Percentiles rank a stretch among this genome's conserved stretches.
Evolutionary conservation across 1,284 basidiomycete genomes (phyloP).

Genomic region (Rhodofomes roseus): DNA sequence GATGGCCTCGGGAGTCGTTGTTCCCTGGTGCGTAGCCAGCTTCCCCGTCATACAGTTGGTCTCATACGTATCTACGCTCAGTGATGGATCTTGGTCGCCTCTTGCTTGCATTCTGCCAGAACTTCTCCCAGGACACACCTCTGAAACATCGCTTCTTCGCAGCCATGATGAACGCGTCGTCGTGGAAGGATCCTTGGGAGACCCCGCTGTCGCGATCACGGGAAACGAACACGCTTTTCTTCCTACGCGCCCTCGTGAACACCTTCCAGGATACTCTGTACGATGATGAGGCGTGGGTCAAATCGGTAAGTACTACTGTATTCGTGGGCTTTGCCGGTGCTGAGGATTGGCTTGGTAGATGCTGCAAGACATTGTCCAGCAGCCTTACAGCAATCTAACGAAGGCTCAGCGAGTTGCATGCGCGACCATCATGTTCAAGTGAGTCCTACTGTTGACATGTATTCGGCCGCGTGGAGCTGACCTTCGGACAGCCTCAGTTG

Average conservation of each 20-base stretch:
- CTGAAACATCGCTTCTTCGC: conserved; percentile 54
- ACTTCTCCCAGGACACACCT: conserved; percentile 42
- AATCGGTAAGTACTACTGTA: conserved; percentile 36
- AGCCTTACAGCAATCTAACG: conserved; percentile 51
- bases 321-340: neutral
- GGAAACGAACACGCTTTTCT: conserved; percentile 86
- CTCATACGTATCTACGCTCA: conserved; percentile 27
- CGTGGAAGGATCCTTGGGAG: conserved; percentile 59
- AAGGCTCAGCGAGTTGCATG: conserved; percentile 73
- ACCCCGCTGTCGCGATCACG: conserved; percentile 60
- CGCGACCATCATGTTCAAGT: conserved; percentile 84
- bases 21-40: conserved; percentile 68
- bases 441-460: conserved; percentile 20
- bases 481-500: conserved; percentile 55
- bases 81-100: conserved; percentile 88
- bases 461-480: conserved; percentile 1
- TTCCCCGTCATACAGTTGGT: neutral
- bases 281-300: conserved; percentile 46
- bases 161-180: conserved; percentile 64
- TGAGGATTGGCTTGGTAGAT: conserved; percentile 39
- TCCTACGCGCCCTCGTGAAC: conserved; percentile 82
- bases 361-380: conserved; percentile 46
- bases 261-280: conserved; percentile 55
- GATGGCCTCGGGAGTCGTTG: conserved; percentile 78
- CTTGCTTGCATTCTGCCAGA: conserved; percentile 64